Conservation (phyloP, 169 alveolate species). For the Eimeria necatrix region DNA sequence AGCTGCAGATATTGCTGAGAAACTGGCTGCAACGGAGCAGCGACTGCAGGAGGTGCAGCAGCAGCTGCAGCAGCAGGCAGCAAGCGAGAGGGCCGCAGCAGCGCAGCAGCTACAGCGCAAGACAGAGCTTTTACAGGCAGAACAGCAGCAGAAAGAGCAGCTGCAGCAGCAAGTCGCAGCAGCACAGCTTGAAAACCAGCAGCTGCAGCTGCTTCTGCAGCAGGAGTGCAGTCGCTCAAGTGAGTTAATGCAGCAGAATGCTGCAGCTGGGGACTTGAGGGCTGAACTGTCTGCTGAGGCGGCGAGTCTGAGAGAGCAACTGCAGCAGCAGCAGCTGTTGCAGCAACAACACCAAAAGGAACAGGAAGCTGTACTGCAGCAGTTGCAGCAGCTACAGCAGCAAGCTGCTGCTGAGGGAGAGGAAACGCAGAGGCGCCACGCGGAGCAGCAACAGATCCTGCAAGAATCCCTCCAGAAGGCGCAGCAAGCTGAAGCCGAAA, state of each 20-base stretch:
- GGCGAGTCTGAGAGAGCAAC: slow-evolving; percentile 41
- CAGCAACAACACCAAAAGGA: slow-evolving; percentile 45
- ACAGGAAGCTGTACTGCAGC: slow-evolving; percentile 57
- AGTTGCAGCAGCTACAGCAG: slow-evolving; percentile 66
- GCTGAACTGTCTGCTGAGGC: slow-evolving; percentile 70
- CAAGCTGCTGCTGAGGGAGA: slow-evolving; percentile 64
- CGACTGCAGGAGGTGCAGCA: slow-evolving; percentile 71
- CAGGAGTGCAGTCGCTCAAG: slow-evolving; percentile 8
- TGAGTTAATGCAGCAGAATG: slow-evolving; percentile 25
- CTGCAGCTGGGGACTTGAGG: slow-evolving; percentile 30
- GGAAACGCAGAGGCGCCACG: slow-evolving; percentile 51
- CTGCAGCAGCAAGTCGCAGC: slow-evolving; percentile 73
- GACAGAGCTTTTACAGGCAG: slow-evolving; percentile 19
- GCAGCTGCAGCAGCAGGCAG: slow-evolving; percentile 69
- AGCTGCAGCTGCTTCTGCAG: slow-evolving; percentile 73
- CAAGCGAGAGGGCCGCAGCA: slow-evolving; percentile 13
- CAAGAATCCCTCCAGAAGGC: slow-evolving; percentile 67
- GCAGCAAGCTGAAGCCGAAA: slow-evolving; percentile 69
- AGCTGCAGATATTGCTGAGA: slow-evolving; percentile 57
- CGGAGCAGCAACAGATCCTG: slow-evolving; percentile 66
- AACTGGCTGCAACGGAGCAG: background rate
- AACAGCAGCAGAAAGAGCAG: slow-evolving; percentile 55
- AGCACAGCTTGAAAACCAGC: slow-evolving; percentile 41
- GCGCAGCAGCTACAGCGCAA: slow-evolving; percentile 65
- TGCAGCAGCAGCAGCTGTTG: slow-evolving; percentile 65